These are phyloP conservation scores for Striga hermonthica DNA, from an alignment of 305 asterid species.

Conservation along the genomic window DNA sequence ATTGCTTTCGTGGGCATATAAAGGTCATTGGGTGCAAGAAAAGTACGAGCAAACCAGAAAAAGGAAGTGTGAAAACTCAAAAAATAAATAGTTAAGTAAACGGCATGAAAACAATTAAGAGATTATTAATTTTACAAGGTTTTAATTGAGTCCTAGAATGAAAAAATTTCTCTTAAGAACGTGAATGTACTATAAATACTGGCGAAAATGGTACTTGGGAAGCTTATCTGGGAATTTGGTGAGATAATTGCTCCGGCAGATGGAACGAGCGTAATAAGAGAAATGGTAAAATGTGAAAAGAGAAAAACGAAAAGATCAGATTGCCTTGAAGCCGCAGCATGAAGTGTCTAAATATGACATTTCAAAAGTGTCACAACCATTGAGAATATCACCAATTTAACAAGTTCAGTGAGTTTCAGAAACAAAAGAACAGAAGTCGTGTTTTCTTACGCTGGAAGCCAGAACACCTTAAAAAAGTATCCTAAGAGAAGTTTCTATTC, in stretches of 20 bases:
- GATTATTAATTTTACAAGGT: conserved; percentile 14
- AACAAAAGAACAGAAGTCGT: neutral
- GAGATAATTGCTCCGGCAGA: neutral
- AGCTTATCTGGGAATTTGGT: conserved; percentile 11
- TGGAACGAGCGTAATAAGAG: neutral
- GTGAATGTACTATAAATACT: conserved; percentile 5
- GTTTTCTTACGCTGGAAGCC: conserved; percentile 14
- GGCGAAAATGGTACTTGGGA: neutral
- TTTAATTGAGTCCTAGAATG: conserved; percentile 11
- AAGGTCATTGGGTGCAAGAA: too few species aligned
- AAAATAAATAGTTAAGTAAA: neutral
- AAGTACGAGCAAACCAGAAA: neutral
- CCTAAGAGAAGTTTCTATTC: conserved; percentile 18
- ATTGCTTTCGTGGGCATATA: conserved; percentile 22
- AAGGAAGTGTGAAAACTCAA: neutral
- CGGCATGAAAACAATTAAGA: neutral
- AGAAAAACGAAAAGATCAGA: neutral
- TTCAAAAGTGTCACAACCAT: too few species aligned
- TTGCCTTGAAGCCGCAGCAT: neutral
- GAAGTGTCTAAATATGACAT: neutral
- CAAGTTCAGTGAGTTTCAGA: conserved; percentile 1
- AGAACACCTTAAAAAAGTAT: neutral
- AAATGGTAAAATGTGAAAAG: neutral
- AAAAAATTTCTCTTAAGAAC: neutral
- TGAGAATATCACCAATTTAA: too few species aligned